A percentile compares a stretch with the other conserved stretches of the same genome.
These are phyloP conservation scores for Boletus pseudo-olivaceus DNA, from an alignment of 768 basidiomycete species.

Conservation along the genomic window DNA sequence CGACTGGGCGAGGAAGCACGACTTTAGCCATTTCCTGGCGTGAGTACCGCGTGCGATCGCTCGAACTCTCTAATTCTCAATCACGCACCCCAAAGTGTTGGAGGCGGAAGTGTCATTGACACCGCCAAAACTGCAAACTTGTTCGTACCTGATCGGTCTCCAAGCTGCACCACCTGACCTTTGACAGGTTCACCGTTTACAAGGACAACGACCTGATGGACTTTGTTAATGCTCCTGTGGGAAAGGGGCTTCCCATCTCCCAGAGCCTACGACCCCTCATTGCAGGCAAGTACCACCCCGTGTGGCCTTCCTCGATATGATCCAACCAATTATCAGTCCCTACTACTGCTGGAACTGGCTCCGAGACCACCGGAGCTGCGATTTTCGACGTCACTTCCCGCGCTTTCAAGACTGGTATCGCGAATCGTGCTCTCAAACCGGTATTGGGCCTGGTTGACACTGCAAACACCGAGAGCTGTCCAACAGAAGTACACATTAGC, in stretches of 20 bases:
- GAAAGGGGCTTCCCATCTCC: slow-evolving; percentile 83
- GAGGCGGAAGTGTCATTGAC: slow-evolving; percentile 94
- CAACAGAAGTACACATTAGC: slow-evolving; percentile 89
- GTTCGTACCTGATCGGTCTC: slow-evolving; percentile 36
- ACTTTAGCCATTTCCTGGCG: slow-evolving; percentile 94
- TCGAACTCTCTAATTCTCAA: background rate
- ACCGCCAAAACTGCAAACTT: slow-evolving; percentile 95
- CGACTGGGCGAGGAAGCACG: slow-evolving; percentile 76
- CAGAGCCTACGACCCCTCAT: slow-evolving; percentile 78
- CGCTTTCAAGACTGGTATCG: slow-evolving; percentile 96
- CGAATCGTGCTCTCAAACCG: slow-evolving; percentile 88
- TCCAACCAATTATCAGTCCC: slow-evolving; percentile 41
- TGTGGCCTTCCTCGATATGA: background rate
- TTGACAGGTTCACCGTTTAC: slow-evolving; percentile 77
- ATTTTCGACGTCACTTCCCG: slow-evolving; percentile 90
- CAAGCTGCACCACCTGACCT: background rate
- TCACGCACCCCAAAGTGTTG: slow-evolving; percentile 51
- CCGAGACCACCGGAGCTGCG: slow-evolving; percentile 92
- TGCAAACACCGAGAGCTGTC: slow-evolving; percentile 86
- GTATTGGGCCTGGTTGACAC: slow-evolving; percentile 86
- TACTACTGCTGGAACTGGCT: slow-evolving; percentile 84
- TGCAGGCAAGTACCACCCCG: slow-evolving; percentile 47
- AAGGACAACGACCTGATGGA: slow-evolving; percentile 91
- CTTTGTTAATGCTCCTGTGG: slow-evolving; percentile 95
- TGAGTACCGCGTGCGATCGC: slow-evolving; percentile 35